phyloP scores from a whole-genome alignment of 768 basidiomycete genomes.

The Podaxis mareebaensis region DNA sequence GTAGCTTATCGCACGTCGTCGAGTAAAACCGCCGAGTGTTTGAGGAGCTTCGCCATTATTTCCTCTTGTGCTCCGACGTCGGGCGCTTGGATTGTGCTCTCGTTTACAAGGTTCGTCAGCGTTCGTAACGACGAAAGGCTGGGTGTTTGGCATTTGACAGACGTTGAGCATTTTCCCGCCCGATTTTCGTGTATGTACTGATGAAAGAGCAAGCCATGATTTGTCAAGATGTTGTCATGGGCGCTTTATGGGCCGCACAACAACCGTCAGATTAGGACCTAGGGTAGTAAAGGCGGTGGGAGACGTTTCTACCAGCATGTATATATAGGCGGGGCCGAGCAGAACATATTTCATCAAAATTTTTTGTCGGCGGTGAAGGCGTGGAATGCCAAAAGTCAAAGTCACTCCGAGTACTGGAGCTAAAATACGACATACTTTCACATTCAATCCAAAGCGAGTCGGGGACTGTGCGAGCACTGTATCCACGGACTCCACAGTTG shows the following conservation, averaged over 20 bases:
- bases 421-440: no score
- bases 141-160: background rate
- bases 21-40: background rate
- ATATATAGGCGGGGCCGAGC: background rate
- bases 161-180: background rate
- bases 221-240: background rate
- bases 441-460: no score
- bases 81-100: background rate
- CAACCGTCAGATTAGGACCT: background rate
- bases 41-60: background rate
- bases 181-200: background rate
- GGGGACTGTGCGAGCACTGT: no score
- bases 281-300: background rate
- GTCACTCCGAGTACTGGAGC: no score
- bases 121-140: background rate
- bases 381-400: background rate
- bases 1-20: background rate
- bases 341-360: background rate
- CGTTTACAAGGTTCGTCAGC: background rate
- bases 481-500: no score
- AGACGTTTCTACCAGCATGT: background rate
- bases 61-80: background rate
- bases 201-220: background rate
- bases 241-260: background rate
- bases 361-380: background rate